These are phyloP conservation scores for Plasmodium yoelii DNA, from an alignment of 169 alveolate species.

Conservation along the genomic window DNA sequence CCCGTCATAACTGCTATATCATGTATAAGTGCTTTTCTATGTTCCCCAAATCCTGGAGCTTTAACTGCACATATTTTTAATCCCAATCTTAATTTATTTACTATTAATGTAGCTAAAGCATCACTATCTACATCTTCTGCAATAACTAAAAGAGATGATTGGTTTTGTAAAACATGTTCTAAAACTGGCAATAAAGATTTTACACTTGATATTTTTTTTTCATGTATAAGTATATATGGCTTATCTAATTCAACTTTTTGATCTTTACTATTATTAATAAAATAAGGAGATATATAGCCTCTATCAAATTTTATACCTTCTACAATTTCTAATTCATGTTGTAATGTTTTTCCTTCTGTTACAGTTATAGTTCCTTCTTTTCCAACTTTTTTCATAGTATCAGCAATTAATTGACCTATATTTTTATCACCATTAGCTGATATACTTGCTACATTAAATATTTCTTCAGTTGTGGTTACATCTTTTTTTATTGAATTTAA, in stretches of 20 bases:
- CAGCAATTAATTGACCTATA: constrained; percentile 97
- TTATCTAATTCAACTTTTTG: constrained; percentile 97
- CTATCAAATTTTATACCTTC: constrained; percentile 98
- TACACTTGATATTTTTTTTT: constrained; percentile 95
- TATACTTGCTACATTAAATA: constrained; percentile 97
- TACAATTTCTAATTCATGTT: constrained; percentile 98
- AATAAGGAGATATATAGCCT: constrained; percentile 99
- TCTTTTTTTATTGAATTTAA: constrained; percentile 85
- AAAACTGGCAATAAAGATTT: constrained; percentile 94
- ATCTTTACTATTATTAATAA: constrained; percentile 96
- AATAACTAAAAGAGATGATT: constrained; percentile 95
- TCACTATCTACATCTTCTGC: constrained; percentile 99
- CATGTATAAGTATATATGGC: constrained; percentile 95
- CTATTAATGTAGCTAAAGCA: constrained; percentile 98
- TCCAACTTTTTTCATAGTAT: constrained; percentile 98
- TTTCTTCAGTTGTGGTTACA: constrained; percentile 86
- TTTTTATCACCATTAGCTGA: constrained; percentile 98
- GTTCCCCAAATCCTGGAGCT: constrained; percentile 98
- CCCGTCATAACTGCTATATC: constrained; percentile 98
- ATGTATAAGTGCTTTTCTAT: constrained; percentile 95
- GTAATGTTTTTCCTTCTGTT: constrained; percentile 97
- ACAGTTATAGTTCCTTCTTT: constrained; percentile 98
- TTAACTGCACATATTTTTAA: constrained; percentile 98
- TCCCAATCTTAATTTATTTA: constrained; percentile 98
- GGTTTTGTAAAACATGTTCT: constrained; percentile 95